These are phyloP conservation scores for Vachellia collinsii DNA, from an alignment of 306 rosid species.

Conservation along the genomic window DNA sequence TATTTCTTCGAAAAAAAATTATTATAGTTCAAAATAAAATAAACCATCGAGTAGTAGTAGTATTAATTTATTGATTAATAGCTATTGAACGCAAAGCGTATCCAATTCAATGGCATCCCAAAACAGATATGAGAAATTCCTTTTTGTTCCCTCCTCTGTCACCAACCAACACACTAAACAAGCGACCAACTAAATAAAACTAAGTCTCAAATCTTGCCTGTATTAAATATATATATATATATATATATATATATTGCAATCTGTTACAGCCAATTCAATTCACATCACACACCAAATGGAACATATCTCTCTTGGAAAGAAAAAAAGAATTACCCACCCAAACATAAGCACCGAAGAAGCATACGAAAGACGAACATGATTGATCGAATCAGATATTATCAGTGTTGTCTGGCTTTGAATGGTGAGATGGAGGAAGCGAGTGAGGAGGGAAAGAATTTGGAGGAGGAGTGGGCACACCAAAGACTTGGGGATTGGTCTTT, in stretches of 20 bases:
- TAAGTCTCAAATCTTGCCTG: not conserved
- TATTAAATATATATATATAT: no score
- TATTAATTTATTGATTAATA: no score
- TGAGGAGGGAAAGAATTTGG: slow-evolving; percentile 49
- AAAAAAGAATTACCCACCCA: not conserved
- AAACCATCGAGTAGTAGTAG: no score
- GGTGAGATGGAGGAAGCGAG: slow-evolving; percentile 40
- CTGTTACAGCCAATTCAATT: not conserved
- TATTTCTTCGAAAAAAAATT: no score
- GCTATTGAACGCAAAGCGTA: not conserved
- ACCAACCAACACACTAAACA: not conserved
- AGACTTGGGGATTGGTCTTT: slow-evolving; percentile 62
- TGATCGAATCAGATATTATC: slow-evolving; percentile 45
- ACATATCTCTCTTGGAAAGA: not conserved
- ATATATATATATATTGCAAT: not conserved
- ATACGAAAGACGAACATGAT: no score
- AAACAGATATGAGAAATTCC: not conserved
- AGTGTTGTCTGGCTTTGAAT: slow-evolving; percentile 54
- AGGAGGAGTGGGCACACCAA: slow-evolving; percentile 77
- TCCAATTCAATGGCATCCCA: not conserved
- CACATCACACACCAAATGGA: not conserved
- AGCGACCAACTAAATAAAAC: not conserved
- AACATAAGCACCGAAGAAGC: not conserved
- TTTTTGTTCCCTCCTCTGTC: not conserved
- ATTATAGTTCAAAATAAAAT: no score